These are phyloP conservation scores for Lactuca saligna DNA, from an alignment of 129 eudicot genomes.

Conservation along the genomic window DNA sequence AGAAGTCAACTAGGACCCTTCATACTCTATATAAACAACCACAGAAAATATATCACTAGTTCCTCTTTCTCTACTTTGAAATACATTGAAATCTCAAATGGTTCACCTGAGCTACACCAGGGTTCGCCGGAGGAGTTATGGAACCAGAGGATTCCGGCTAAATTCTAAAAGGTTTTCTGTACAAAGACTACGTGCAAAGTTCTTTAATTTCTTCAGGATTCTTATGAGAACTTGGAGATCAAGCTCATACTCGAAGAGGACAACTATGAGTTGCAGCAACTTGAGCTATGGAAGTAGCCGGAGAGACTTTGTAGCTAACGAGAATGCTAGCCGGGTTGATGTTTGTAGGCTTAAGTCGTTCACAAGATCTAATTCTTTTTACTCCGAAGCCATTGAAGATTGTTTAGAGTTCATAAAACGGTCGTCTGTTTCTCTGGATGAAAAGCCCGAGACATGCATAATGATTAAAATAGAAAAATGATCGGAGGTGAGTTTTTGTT, in stretches of 20 bases:
- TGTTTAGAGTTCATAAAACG: slow-evolving; percentile 90
- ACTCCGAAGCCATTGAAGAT: slow-evolving; percentile 90
- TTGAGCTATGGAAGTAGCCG: slow-evolving; percentile 5
- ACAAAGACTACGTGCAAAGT: slow-evolving; percentile 48
- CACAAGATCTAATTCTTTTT: slow-evolving; percentile 73
- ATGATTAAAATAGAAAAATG: neutral
- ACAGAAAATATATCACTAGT: slow-evolving; percentile 28
- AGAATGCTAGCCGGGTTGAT: slow-evolving; percentile 4
- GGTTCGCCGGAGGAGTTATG: slow-evolving; percentile 40
- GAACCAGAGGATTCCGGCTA: slow-evolving; percentile 57
- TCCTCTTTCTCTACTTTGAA: slow-evolving; percentile 11
- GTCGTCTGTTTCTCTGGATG: slow-evolving; percentile 55
- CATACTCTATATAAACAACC: slow-evolving; percentile 31
- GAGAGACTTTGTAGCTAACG: slow-evolving; percentile 24
- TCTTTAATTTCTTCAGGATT: slow-evolving; percentile 37
- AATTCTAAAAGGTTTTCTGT: slow-evolving; percentile 58
- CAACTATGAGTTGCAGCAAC: slow-evolving; percentile 4
- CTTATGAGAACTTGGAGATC: slow-evolving; percentile 46
- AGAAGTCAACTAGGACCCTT: slow-evolving; percentile 27
- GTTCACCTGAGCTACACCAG: slow-evolving; percentile 45
- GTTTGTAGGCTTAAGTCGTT: slow-evolving; percentile 41
- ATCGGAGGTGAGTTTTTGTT: slow-evolving; percentile 17
- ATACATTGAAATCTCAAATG: slow-evolving; percentile 27
- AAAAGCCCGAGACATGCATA: slow-evolving; percentile 24
- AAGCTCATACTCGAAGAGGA: slow-evolving; percentile 27